phyloP scores from a whole-genome alignment of 495 filamentous ascomycete species.

The Cryomyces minteri region DNA sequence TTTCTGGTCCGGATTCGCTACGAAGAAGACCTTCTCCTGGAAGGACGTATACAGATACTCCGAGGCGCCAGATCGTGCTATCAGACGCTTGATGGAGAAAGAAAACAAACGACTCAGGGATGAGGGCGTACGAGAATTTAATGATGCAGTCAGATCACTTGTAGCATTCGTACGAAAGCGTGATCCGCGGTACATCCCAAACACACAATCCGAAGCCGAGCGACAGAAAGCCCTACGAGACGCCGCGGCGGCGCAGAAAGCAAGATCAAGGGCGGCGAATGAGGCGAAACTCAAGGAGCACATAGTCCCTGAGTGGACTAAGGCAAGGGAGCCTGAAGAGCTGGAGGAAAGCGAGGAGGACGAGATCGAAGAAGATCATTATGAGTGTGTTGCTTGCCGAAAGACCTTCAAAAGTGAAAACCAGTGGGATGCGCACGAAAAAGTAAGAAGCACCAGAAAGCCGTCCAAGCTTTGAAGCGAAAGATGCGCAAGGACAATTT shows the following conservation, averaged over 20 bases:
- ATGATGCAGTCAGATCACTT: slow-evolving; percentile 74
- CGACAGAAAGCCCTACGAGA: slow-evolving; percentile 64
- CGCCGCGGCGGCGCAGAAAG: slow-evolving; percentile 67
- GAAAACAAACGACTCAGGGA: slow-evolving; percentile 81
- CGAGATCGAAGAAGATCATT: slow-evolving; percentile 34
- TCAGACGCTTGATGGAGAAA: slow-evolving; percentile 80
- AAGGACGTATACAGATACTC: slow-evolving; percentile 62
- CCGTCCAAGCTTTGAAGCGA: slow-evolving; percentile 54
- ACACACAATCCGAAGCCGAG: slow-evolving; percentile 57
- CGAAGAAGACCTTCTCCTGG: slow-evolving; percentile 77
- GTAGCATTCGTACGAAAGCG: slow-evolving; percentile 86
- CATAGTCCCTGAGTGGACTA: slow-evolving; percentile 64
- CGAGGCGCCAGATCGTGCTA: slow-evolving; percentile 72
- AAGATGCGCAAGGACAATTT: slow-evolving; percentile 70
- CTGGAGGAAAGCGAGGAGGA: slow-evolving; percentile 34
- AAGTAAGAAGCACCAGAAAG: slow-evolving; percentile 88
- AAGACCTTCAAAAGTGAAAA: slow-evolving; percentile 91
- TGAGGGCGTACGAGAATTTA: slow-evolving; percentile 70
- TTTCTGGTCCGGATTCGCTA: slow-evolving; percentile 65
- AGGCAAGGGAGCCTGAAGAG: slow-evolving; percentile 31
- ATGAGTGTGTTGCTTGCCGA: slow-evolving; percentile 81
- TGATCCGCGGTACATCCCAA: slow-evolving; percentile 61
- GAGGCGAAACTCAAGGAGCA: slow-evolving; percentile 48
- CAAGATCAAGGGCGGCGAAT: slow-evolving; percentile 63
- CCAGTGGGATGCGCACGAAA: slow-evolving; percentile 85